Evolutionary conservation across 148 eudicot species (phyloP).

Genomic region (Rhododendron kiyosumense): DNA sequence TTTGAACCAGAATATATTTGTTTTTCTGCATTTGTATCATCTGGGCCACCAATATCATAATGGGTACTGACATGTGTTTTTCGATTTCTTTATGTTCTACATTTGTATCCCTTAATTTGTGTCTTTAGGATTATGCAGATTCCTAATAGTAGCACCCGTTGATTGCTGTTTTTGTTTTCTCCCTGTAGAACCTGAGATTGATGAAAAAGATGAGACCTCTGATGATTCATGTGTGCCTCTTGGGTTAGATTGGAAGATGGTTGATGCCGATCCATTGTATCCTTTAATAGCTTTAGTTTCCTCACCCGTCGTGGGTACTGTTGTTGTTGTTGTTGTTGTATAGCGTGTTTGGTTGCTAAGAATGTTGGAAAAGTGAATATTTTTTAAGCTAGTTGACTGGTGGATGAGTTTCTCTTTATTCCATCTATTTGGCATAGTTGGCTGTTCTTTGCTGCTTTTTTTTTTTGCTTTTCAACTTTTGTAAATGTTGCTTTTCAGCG

Average conservation of each 20-base stretch:
- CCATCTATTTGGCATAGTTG: neutral
- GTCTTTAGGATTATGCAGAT: neutral
- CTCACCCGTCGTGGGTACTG: neutral
- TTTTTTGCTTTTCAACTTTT: neutral
- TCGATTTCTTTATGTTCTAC: neutral
- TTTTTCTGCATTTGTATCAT: neutral
- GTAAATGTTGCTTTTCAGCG: neutral
- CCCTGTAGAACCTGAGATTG: constrained; percentile 28
- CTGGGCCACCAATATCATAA: neutral
- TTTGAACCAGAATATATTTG: neutral
- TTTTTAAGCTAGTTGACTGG: neutral
- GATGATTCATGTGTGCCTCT: constrained; percentile 18
- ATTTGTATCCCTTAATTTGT: neutral
- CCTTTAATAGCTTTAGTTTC: constrained; percentile 29
- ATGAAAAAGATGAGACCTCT: constrained; percentile 36
- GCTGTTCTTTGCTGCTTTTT: neutral
- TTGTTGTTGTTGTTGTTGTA: neutral
- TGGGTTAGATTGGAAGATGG: constrained; percentile 18
- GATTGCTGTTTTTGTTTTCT: constrained; percentile 1
- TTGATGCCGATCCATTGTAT: constrained; percentile 60
- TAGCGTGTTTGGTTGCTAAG: neutral
- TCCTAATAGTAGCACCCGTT: neutral
- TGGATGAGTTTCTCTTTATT: neutral
- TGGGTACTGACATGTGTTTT: neutral
- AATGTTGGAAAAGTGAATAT: neutral